These are phyloP conservation scores for Metarhizium brunneum DNA, from an alignment of 2,329 filamentous ascomycete species.

Conservation along the genomic window DNA sequence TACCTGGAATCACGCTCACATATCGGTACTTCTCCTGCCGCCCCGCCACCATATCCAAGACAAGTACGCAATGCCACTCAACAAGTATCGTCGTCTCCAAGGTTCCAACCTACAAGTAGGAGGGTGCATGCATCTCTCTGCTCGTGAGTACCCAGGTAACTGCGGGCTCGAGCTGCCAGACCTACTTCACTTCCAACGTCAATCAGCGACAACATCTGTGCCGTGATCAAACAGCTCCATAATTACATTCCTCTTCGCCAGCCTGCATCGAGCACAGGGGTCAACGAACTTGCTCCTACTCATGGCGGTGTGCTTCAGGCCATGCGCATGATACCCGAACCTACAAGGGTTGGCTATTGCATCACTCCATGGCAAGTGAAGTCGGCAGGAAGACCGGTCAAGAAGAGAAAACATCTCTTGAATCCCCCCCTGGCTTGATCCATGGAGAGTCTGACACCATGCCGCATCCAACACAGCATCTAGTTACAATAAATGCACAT, in stretches of 20 bases:
- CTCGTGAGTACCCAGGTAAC: too few species aligned
- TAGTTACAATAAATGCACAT: neutral
- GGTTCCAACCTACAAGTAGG: too few species aligned
- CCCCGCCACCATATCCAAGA: too few species aligned
- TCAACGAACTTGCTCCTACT: neutral
- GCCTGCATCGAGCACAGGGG: neutral
- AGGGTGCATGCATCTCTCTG: too few species aligned
- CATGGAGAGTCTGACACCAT: neutral
- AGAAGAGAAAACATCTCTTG: neutral
- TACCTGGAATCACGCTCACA: too few species aligned
- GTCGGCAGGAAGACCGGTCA: neutral
- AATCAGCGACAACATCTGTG: neutral
- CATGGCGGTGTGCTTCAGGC: constrained; percentile 5
- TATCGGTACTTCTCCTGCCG: too few species aligned
- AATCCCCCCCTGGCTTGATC: neutral
- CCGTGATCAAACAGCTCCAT: too few species aligned
- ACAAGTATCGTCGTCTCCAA: too few species aligned
- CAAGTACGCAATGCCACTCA: too few species aligned
- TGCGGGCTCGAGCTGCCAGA: too few species aligned
- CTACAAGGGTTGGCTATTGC: neutral
- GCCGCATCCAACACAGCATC: neutral
- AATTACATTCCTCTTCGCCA: neutral
- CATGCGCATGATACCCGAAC: constrained; percentile 1
- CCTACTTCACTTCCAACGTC: too few species aligned
- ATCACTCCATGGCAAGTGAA: neutral